A percentile compares a stretch with the other conserved stretches of the same genome.
These are phyloP conservation scores for Citrus unshiu DNA, from an alignment of 345 rosid genomes.

Conservation along the genomic window DNA sequence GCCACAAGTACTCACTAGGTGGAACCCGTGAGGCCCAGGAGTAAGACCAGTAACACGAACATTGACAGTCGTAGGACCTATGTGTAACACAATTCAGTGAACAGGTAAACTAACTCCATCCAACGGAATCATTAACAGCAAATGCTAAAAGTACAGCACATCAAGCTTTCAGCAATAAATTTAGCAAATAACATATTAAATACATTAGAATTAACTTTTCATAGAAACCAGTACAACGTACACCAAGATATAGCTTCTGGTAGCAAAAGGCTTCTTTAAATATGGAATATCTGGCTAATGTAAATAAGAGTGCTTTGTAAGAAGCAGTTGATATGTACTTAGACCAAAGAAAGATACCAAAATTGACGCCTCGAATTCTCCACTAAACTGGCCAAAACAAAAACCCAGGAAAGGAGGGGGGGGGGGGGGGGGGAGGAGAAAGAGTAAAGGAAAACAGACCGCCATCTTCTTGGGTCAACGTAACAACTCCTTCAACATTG, in stretches of 20 bases:
- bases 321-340: background rate
- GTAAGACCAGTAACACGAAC: slow-evolving; percentile 81
- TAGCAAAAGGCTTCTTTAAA: background rate
- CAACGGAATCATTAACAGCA: background rate
- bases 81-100: slow-evolving; percentile 9
- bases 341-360: background rate
- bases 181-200: background rate
- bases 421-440: background rate
- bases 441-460: slow-evolving; percentile 32
- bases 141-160: background rate
- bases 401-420: slow-evolving; percentile 4
- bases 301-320: background rate
- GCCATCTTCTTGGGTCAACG: slow-evolving; percentile 67
- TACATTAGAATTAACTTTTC: background rate
- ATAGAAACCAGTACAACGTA: background rate
- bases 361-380: background rate
- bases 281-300: background rate
- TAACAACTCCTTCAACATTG: slow-evolving; percentile 79
- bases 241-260: background rate
- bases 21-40: slow-evolving; percentile 89
- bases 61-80: slow-evolving; percentile 91
- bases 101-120: background rate
- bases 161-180: background rate
- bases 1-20: slow-evolving; percentile 51
- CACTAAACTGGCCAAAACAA: background rate